Evolutionary conservation across 2,329 filamentous ascomycete species (phyloP).

Genomic region (Chaetothyriales sp.): DNA sequence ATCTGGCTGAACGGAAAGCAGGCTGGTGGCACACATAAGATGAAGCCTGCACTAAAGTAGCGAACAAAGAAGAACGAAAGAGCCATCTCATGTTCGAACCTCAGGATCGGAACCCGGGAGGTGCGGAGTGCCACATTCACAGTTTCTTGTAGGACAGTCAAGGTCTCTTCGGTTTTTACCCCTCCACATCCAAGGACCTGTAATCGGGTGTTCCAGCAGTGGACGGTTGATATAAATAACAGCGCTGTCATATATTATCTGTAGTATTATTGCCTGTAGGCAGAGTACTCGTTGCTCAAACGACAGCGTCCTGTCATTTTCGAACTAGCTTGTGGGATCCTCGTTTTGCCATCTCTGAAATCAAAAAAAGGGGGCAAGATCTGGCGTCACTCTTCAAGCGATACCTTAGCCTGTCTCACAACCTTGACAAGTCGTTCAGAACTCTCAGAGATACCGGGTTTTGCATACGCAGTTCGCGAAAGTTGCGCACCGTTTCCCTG

Average conservation of each 20-base stretch:
- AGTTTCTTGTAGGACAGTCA: slow-evolving; percentile 5
- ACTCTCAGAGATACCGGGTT: not conserved
- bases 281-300: slow-evolving; percentile 7
- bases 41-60: slow-evolving; percentile 16
- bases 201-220: slow-evolving; percentile 14
- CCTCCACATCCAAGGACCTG: slow-evolving; percentile 4
- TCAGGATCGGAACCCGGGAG: slow-evolving; percentile 17
- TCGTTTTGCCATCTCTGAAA: not conserved
- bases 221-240: slow-evolving; percentile 17
- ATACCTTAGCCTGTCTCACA: not conserved
- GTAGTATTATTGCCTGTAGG: slow-evolving; percentile 14
- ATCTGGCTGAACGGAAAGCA: slow-evolving; percentile 18
- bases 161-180: not conserved
- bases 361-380: not conserved
- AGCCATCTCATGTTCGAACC: slow-evolving; percentile 19
- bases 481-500: slow-evolving; percentile 17
- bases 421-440: not conserved
- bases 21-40: slow-evolving; percentile 20
- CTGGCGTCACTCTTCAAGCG: not conserved
- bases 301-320: not conserved
- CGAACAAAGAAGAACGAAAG: slow-evolving; percentile 15
- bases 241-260: slow-evolving; percentile 18
- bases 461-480: slow-evolving; percentile 14
- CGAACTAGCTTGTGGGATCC: not conserved
- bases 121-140: slow-evolving; percentile 20